A percentile compares a stretch with the other conserved stretches of the same genome.
These are phyloP conservation scores for Cryptococcus deneoformans DNA, from an alignment of 1,284 basidiomycete genomes.

Conservation along the genomic window DNA sequence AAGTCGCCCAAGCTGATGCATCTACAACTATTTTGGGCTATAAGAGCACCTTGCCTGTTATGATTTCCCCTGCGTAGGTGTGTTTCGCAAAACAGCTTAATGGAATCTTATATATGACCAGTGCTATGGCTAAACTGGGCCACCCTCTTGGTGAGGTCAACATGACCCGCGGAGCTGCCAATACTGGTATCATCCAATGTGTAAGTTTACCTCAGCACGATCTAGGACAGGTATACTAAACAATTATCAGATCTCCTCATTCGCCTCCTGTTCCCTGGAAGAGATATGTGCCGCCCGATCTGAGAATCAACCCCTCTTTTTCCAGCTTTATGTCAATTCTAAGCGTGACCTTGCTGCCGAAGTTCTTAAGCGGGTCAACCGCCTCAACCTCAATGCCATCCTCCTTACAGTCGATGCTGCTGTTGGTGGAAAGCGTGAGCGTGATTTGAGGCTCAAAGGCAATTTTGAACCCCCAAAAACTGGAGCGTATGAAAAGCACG, in stretches of 20 bases:
- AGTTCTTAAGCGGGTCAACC: constrained; percentile 68
- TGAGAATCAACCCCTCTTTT: constrained; percentile 71
- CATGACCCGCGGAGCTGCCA: constrained; percentile 70
- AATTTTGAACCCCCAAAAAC: constrained; percentile 44
- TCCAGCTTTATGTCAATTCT: constrained; percentile 78
- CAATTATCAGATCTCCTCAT: constrained; percentile 47
- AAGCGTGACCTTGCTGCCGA: constrained; percentile 67
- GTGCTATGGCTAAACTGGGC: constrained; percentile 81
- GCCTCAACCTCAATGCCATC: constrained; percentile 65
- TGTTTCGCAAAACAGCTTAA: constrained; percentile 29
- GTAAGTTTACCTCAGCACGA: too few relatives aligned
- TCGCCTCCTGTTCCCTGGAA: constrained; percentile 74
- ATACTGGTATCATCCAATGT: constrained; percentile 76
- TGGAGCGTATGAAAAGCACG: constrained; percentile 38
- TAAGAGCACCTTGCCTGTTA: constrained; percentile 71
- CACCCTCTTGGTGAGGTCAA: constrained; percentile 86
- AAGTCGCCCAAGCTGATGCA: constrained; percentile 66
- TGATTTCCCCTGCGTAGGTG: constrained; percentile 66
- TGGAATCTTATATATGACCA: background rate
- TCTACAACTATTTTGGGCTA: constrained; percentile 74
- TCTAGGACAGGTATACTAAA: background rate
- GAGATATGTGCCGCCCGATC: constrained; percentile 50
- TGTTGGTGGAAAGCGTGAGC: constrained; percentile 79
- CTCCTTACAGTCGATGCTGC: constrained; percentile 90
- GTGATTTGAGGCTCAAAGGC: constrained; percentile 57